Percentiles rank a stretch among this genome's conserved stretches.
Conservation (phyloP, 768 basidiomycete genomes). For the Suillus spraguei region DNA sequence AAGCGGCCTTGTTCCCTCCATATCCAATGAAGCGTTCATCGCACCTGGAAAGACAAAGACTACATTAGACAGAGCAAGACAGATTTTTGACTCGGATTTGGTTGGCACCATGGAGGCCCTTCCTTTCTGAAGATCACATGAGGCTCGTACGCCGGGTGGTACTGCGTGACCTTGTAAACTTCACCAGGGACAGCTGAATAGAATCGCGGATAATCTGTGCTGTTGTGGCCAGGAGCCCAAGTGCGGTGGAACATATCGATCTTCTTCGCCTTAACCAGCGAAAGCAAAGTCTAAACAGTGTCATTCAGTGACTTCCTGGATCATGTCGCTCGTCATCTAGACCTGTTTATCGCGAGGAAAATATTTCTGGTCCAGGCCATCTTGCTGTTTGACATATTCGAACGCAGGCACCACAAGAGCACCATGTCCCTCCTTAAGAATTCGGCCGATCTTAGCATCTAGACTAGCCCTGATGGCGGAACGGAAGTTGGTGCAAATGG, state of each 20-base stretch:
- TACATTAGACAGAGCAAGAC: background rate
- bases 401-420: conserved; percentile 88
- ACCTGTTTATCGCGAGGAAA: conserved; percentile 79
- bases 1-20: conserved; percentile 92
- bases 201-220: conserved; percentile 75
- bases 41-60: conserved; percentile 68
- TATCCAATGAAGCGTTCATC: conserved; percentile 89
- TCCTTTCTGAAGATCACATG: conserved; percentile 83
- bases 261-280: conserved; percentile 54
- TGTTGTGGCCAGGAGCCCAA: conserved; percentile 81
- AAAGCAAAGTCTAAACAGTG: conserved; percentile 49
- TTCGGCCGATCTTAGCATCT: conserved; percentile 32
- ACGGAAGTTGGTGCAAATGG: conserved; percentile 81
- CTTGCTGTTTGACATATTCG: conserved; percentile 68
- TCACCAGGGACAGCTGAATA: conserved; percentile 61
- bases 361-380: conserved; percentile 55
- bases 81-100: background rate
- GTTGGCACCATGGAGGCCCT: conserved; percentile 67
- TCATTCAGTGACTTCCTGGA: background rate
- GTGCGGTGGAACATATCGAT: conserved; percentile 78
- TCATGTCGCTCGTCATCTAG: conserved; percentile 14
- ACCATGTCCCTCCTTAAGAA: conserved; percentile 58
- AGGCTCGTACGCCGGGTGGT: conserved; percentile 87
- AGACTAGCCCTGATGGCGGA: conserved; percentile 49
- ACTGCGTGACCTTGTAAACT: conserved; percentile 74